These are phyloP conservation scores for Obba rivulosa DNA, from an alignment of 768 basidiomycete genomes.

Conservation along the genomic window DNA sequence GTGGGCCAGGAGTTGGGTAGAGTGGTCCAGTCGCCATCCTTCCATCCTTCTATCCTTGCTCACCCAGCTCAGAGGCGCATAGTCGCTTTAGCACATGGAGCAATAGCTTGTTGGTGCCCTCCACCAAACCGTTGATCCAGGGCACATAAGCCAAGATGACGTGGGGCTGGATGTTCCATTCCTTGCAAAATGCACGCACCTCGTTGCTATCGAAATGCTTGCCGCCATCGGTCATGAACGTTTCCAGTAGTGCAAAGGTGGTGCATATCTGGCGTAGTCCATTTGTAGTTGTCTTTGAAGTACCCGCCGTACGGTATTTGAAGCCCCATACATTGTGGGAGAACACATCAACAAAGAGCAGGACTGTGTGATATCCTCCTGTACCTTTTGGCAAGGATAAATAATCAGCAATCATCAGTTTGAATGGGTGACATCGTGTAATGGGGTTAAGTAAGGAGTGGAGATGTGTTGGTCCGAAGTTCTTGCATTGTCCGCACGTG, in stretches of 20 bases:
- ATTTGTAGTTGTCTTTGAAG: conserved; percentile 20
- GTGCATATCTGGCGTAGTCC: conserved; percentile 19
- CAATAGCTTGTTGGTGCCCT: conserved; percentile 29
- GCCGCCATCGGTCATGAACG: conserved; percentile 34
- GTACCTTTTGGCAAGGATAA: conserved; percentile 29
- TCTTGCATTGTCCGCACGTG: conserved; percentile 24
- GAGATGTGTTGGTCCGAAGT: conserved; percentile 27
- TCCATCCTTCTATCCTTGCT: conserved; percentile 24
- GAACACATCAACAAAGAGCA: conserved; percentile 25
- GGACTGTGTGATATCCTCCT: conserved; percentile 25
- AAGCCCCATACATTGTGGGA: conserved; percentile 20
- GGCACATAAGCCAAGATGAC: conserved; percentile 30
- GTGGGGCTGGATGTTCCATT: conserved; percentile 14
- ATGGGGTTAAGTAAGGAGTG: conserved; percentile 33
- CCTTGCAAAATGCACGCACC: conserved; percentile 23
- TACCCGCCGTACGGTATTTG: conserved; percentile 23
- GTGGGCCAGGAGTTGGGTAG: conserved; percentile 28
- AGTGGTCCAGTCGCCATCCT: conserved; percentile 10
- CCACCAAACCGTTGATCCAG: conserved; percentile 35
- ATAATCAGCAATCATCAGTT: conserved; percentile 32
- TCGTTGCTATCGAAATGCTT: conserved; percentile 31
- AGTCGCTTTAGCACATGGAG: conserved; percentile 22
- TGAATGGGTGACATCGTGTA: conserved; percentile 30
- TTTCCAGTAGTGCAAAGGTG: conserved; percentile 20
- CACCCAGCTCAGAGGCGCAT: conserved; percentile 28